Percentiles rank a stretch among this genome's conserved stretches.
Conservation (phyloP, 2,329 filamentous ascomycete species). For the Cytospora chrysosperma region DNA sequence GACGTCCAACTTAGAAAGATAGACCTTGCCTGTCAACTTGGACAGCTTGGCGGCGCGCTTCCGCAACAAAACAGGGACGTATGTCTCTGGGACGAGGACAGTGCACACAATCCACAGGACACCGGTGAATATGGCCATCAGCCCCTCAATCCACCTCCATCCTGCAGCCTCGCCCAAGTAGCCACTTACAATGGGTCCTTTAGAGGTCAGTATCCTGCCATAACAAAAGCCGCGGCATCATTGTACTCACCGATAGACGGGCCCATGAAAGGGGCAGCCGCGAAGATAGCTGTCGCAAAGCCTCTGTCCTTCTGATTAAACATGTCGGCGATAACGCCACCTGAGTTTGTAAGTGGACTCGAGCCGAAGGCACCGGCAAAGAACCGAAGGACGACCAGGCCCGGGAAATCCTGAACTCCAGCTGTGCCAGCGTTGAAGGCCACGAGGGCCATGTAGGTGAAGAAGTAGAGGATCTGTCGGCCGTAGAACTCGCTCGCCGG, state of each 20-base stretch:
- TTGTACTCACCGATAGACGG: constrained; percentile 47
- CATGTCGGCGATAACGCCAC: constrained; percentile 63
- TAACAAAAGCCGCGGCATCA: too few relatives aligned
- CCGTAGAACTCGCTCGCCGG: constrained; percentile 53
- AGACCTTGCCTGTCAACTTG: constrained; percentile 53
- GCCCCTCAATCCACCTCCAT: constrained; percentile 69
- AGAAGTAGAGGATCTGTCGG: constrained; percentile 57
- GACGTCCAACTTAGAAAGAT: constrained; percentile 52
- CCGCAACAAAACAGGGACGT: constrained; percentile 57
- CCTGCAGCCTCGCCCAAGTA: constrained; percentile 64
- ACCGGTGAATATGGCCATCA: constrained; percentile 64
- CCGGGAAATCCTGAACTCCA: constrained; percentile 55
- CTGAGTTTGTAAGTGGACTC: constrained; percentile 60
- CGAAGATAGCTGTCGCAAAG: constrained; percentile 61
- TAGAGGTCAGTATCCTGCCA: background rate
- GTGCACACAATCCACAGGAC: constrained; percentile 55
- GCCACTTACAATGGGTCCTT: constrained; percentile 62
- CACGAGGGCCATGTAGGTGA: constrained; percentile 55
- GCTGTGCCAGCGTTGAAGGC: constrained; percentile 62
- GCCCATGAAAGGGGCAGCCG: constrained; percentile 64
- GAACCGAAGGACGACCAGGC: constrained; percentile 62
- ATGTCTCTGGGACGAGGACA: constrained; percentile 58
- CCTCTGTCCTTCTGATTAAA: constrained; percentile 53
- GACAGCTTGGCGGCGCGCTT: constrained; percentile 52
- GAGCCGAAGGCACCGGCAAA: constrained; percentile 63